These are phyloP conservation scores for Aspergillus panamensis DNA, from an alignment of 495 filamentous ascomycete species.

Conservation along the genomic window DNA sequence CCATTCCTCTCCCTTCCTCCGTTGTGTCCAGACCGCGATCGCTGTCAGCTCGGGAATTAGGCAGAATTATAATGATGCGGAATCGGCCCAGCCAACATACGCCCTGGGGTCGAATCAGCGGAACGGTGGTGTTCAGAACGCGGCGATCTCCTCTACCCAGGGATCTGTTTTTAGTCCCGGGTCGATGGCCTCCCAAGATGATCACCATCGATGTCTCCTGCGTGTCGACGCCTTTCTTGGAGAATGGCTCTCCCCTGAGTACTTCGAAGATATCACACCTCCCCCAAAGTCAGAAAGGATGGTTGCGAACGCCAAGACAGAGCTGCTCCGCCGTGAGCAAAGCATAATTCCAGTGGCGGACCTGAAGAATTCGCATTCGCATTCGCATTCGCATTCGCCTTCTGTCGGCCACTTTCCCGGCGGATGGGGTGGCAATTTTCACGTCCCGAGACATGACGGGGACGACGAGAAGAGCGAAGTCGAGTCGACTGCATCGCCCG, in stretches of 20 bases:
- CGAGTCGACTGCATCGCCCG: constrained; percentile 17
- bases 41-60: constrained; percentile 86
- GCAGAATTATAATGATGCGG: constrained; percentile 48
- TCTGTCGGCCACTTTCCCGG: constrained; percentile 55
- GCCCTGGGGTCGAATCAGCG: constrained; percentile 1
- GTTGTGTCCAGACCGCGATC: constrained; percentile 90
- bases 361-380: constrained; percentile 22
- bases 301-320: constrained; percentile 81
- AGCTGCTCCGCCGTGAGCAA: constrained; percentile 69
- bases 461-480: constrained; percentile 28
- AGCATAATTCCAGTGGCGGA: constrained; percentile 28
- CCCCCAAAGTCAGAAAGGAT: constrained; percentile 83
- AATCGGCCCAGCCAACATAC: neutral
- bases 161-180: constrained; percentile 5
- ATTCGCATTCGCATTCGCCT: constrained; percentile 24
- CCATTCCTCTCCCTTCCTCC: constrained; percentile 86
- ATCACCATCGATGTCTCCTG: constrained; percentile 39
- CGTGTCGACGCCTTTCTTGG: constrained; percentile 90
- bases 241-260: constrained; percentile 91
- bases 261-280: constrained; percentile 87
- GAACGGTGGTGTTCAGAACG: constrained; percentile 7
- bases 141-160: neutral
- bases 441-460: constrained; percentile 22
- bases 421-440: constrained; percentile 50
- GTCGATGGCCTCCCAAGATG: constrained; percentile 9